Base-by-base conservation (phyloP, 2,329 filamentous ascomycete genomes). In the Bipolaris bicolor region DNA sequence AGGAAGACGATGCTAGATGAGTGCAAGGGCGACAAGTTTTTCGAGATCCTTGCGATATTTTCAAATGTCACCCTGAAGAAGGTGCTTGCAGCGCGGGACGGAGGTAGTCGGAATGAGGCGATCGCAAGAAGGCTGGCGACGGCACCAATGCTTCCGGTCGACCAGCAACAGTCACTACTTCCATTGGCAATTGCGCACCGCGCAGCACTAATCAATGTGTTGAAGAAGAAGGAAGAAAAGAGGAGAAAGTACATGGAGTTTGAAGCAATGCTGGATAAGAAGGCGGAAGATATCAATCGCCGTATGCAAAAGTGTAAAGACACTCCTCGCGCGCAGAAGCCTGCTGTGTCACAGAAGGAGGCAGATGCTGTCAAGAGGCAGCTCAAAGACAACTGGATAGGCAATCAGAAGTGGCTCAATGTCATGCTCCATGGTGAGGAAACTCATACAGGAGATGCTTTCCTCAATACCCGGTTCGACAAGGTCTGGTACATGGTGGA, bases 1-100 rank as follows among this genome's bases (percentile, higher is more conserved):
- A 87, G 95, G 49, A 97, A 97, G 80, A 96, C 92, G 0, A 97
- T 97, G 91, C 81, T 99, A 49, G 95, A 99, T 72, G 94, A 99
- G 68, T 99, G 95, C 78, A 93, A 90, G 64, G 94, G 94, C 5
- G 92, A 97, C 52, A 88, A 91, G 62, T 86, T 98, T 52, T 92
- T 93, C 72, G 95, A 99, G 71, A 80, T 97, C 1, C 82, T 98
- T 26, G 87, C 91, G 3, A 82, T 87, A 0, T 96, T 99, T 68
- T 97, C 94, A 1, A 90, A 90, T 13, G 85, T 87, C 0, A 92
- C 97, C 0, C 76, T 98, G 60, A 90, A 90, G 70, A 92, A 89
- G 69, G 76, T 85, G 0, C 77, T 90, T 1, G 79, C 82, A 0
- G 79, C 40, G 72, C 79, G 80, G 39, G 81, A 84, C 9, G 84